Evolutionary conservation across 2,329 filamentous ascomycete species (phyloP), one percentile per base, ranked within the genome.

Genomic region (Blastomyces gilchristii): DNA sequence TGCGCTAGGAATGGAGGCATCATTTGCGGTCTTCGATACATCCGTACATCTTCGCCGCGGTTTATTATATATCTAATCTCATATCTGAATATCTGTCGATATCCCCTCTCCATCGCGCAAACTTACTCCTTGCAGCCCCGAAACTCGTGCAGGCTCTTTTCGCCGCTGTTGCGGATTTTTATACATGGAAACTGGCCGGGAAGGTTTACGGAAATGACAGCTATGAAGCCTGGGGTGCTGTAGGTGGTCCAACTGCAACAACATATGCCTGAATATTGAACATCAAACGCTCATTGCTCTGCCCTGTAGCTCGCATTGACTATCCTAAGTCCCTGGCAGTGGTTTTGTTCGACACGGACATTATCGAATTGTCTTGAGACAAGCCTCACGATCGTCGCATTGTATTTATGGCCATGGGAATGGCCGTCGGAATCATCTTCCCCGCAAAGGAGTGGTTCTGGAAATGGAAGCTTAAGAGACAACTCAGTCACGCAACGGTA

Each of bases 311-410:
- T 96, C 56, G 81, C 83, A 64, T 82, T 94, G 76, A 87, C 86
- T 2, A 75, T 89, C 53, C 79, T 86, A 70, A 96, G 86, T 75
- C 90, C 94, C 7, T 99, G 94, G 91, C 91, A 97, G 74, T 97
- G 90, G 90, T 97, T 94, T 76, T 94, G 88, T 76, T 94, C 91
- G 1, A 93, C 91, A 0, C 84, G 94, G 57, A 96, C 94, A 0
- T 88, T 99, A 71, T 97, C 93, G 62, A 99, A 99, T 77, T 94
- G 87, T 61, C 79, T 97, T 4, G 94, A 99, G 79, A 91, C 88
- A n/a, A 89, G 89, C 0, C 78, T 99, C 68, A 97, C 93, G 4
- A 81, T 89, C 64, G 81, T 85, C 69, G 93, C 91, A 1, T 79
- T 97, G 56, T 86, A 85, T 72, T 84, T 87, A 69, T 97, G 91